Percentiles rank a stretch among this genome's conserved stretches.
These are phyloP conservation scores for Fraxinus floribunda DNA, from an alignment of 305 asterid species.

Conservation along the genomic window DNA sequence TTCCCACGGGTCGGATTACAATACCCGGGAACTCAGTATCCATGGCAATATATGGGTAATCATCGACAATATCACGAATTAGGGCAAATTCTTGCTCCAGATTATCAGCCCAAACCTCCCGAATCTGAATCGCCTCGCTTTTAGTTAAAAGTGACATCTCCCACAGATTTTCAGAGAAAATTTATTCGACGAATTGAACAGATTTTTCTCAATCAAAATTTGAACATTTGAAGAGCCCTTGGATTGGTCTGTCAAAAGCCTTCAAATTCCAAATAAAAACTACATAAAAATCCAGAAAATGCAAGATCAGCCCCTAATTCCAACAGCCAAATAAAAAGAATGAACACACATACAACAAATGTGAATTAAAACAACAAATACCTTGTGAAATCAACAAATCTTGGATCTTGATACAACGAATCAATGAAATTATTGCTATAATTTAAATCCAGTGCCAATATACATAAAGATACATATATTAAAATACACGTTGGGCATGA, in stretches of 20 bases:
- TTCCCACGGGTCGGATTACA: not conserved
- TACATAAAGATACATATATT: not conserved
- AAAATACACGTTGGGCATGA: not conserved
- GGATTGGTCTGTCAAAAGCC: not conserved
- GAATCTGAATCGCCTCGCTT: not conserved
- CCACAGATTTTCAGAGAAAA: not conserved
- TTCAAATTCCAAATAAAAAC: not conserved
- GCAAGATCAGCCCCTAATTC: not conserved
- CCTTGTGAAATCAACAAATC: not conserved
- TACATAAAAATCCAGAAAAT: not conserved
- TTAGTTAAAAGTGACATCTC: not conserved
- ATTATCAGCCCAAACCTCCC: conserved; percentile 1
- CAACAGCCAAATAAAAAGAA: not conserved
- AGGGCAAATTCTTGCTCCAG: not conserved
- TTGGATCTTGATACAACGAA: not conserved
- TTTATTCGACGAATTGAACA: not conserved
- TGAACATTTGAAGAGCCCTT: not conserved
- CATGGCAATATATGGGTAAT: conserved; percentile 1
- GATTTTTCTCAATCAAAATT: not conserved
- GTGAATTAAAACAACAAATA: not conserved
- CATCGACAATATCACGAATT: not conserved
- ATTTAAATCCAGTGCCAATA: not conserved
- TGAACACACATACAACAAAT: not conserved
- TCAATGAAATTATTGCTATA: not conserved
- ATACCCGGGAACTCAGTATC: not conserved